Evolutionary conservation across 108 stramenopile genomes (phyloP), one percentile per base, ranked within the genome.

Genomic region (Nannochloropsis gaditana): DNA sequence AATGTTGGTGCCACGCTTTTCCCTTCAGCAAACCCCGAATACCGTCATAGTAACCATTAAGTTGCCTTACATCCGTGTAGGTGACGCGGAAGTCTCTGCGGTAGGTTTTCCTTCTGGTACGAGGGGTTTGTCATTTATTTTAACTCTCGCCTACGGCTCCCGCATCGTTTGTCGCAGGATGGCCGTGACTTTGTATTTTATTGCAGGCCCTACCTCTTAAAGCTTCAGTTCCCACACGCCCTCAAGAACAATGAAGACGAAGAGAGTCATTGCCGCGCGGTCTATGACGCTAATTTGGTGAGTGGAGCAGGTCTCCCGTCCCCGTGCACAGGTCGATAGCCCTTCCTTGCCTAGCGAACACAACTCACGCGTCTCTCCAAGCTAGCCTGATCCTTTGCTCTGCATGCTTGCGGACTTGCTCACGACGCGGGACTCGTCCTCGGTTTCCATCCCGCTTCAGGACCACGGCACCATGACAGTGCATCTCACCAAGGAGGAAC

Each of bases 381-480:
- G 31, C 31, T 1, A 31, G 31, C 31, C 31, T 31, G 31, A 31
- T 31, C 31, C 31, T 31, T 31, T 31, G 31, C 31, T 31, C 31
- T 31, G 31, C 31, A 31, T 31, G 31, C 31, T 31, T 31, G 31
- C 31, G 31, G 0, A 31, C 31, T 31, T 31, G 31, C 31, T 31
- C 31, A 31, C 31, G 31, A 31, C 1, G 31, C 31, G 31, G 31
- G 31, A 31, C 31, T 31, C 31, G 31, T 31, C 31, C 59, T n/a
- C 59, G 15, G 2, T n/a, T 73, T 73, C 59, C 59, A n/a, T 8
- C 59, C 92, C 92, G 17, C 87, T 88, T 19, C 44, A 84, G 19
- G 86, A 92, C 43, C 45, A 90, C 79, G 93, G 93, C 42, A 89
- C 88, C 41, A 81, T 95, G 11, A 89, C 83, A 11, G 50, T 93